These are phyloP conservation scores for Erysimum pusillum DNA, from an alignment of 441 rosid species.

Conservation along the genomic window DNA sequence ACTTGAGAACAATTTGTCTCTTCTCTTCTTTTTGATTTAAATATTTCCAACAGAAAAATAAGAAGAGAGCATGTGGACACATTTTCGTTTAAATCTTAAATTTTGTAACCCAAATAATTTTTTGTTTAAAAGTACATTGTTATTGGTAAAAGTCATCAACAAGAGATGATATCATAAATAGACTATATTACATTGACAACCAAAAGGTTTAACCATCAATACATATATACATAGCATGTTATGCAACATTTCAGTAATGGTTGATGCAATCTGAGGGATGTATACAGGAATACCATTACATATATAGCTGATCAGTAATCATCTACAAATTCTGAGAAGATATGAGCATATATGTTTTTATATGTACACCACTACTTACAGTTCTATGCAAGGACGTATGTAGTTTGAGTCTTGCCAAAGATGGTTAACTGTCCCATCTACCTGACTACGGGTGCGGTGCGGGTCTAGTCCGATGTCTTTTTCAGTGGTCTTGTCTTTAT, in stretches of 20 bases:
- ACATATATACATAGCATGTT: neutral
- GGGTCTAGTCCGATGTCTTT: neutral
- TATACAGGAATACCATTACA: neutral
- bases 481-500: neutral
- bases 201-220: constrained; percentile 15
- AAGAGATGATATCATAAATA: constrained; percentile 18
- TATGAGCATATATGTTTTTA: neutral
- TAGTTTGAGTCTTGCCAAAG: neutral
- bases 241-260: constrained; percentile 12
- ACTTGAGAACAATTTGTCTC: constrained; percentile 38
- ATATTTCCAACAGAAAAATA: constrained; percentile 4
- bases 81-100: neutral
- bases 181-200: constrained; percentile 3
- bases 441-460: neutral
- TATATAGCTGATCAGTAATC: neutral
- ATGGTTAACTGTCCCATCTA: neutral
- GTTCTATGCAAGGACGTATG: constrained; percentile 17
- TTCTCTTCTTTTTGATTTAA: constrained; percentile 7
- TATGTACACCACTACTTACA: neutral
- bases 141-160: constrained; percentile 23
- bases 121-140: constrained; percentile 1
- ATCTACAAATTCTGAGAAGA: neutral
- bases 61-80: constrained; percentile 25
- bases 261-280: constrained; percentile 29
- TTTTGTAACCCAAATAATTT: neutral